A percentile compares a stretch with the other conserved stretches of the same genome.
Evolutionary conservation across 768 basidiomycete species (phyloP).

Genomic region (Lyophyllum decastes): DNA sequence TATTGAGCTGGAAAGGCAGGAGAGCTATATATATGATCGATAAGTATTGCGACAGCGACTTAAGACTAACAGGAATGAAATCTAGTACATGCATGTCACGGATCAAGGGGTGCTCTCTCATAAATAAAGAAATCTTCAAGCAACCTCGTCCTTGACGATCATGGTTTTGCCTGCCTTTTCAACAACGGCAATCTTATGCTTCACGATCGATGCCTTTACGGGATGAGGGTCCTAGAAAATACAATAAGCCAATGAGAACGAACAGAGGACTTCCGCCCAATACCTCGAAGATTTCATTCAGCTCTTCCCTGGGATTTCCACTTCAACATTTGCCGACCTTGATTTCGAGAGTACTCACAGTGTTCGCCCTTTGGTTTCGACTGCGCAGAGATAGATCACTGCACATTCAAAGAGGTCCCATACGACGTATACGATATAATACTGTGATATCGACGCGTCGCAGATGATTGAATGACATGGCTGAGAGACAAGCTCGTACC

Average conservation of each 20-base stretch:
- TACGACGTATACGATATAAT: constrained; percentile 39
- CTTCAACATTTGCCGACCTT: background rate
- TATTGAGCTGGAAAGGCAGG: too few relatives aligned
- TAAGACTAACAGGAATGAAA: too few relatives aligned
- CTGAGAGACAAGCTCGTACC: constrained; percentile 18
- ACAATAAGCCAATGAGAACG: background rate
- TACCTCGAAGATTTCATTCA: constrained; percentile 43
- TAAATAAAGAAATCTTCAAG: background rate
- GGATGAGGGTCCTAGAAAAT: constrained; percentile 35
- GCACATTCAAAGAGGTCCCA: constrained; percentile 42
- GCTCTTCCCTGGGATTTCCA: constrained; percentile 33
- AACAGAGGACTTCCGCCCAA: background rate
- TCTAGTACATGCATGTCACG: background rate
- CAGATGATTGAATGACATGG: background rate
- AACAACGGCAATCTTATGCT: constrained; percentile 39
- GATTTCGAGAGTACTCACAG: constrained; percentile 28
- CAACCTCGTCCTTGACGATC: constrained; percentile 15
- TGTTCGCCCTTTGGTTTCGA: constrained; percentile 44
- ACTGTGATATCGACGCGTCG: constrained; percentile 17
- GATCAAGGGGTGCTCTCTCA: background rate
- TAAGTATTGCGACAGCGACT: too few relatives aligned
- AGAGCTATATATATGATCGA: too few relatives aligned
- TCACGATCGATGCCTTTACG: constrained; percentile 40
- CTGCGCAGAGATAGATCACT: constrained; percentile 39
- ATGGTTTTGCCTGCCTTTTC: constrained; percentile 30